phyloP scores from a whole-genome alignment of 108 stramenopile genomes.

The Schizochytrium sp. region DNA sequence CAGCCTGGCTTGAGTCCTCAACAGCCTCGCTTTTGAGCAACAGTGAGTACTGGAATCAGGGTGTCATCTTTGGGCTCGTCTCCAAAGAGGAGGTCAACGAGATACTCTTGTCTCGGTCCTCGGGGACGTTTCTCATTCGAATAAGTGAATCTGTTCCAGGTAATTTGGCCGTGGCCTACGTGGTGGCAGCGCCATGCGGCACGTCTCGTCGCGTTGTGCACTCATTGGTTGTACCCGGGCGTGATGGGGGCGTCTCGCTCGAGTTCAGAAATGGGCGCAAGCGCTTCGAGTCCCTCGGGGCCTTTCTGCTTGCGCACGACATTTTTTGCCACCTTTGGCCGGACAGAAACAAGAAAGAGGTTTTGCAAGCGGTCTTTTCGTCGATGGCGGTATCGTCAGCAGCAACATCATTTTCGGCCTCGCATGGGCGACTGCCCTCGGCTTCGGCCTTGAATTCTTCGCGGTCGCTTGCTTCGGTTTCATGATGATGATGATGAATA shows the following conservation, averaged over 20 bases:
- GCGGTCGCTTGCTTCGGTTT: too few relatives aligned
- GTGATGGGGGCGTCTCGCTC: neutral
- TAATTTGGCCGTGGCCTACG: neutral
- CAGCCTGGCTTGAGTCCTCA: neutral
- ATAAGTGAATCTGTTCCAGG: neutral
- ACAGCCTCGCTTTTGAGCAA: neutral
- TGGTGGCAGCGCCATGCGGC: neutral
- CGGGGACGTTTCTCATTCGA: neutral
- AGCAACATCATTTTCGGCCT: too few relatives aligned
- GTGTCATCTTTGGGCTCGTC: neutral
- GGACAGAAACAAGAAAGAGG: neutral
- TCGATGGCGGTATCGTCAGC: too few relatives aligned
- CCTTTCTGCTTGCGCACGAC: neutral
- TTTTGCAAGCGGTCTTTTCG: neutral
- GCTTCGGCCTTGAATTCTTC: too few relatives aligned
- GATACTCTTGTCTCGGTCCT: neutral
- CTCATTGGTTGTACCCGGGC: neutral
- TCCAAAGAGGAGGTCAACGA: neutral
- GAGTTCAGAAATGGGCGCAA: neutral
- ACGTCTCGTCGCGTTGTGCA: neutral
- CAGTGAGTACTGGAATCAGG: neutral
- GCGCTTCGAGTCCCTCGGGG: neutral
- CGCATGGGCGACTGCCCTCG: too few relatives aligned
- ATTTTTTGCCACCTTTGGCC: neutral
- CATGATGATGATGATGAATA: too few relatives aligned